These are phyloP conservation scores for Pyricularia grisea DNA, from an alignment of 2,329 filamentous ascomycete species.

Conservation along the genomic window DNA sequence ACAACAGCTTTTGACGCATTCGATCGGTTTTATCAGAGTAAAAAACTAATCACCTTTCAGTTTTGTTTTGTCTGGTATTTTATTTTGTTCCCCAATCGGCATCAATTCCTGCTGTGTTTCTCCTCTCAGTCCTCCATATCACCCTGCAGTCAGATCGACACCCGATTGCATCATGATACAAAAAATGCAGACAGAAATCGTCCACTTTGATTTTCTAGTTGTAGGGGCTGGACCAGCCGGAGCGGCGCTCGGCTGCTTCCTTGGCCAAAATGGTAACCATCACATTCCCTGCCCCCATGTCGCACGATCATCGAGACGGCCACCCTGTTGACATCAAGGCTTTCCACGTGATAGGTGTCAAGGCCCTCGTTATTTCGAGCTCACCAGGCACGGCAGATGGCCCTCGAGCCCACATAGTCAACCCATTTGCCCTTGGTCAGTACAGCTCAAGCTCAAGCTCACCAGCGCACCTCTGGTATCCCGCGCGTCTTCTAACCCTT, in stretches of 20 bases:
- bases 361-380: conserved; percentile 38
- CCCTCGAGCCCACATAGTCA: conserved; percentile 51
- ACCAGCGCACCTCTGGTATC: not conserved
- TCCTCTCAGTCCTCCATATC: not conserved
- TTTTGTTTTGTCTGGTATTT: not conserved
- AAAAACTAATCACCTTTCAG: too few relatives aligned
- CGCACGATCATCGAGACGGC: not conserved
- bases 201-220: conserved; percentile 36
- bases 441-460: not conserved
- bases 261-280: conserved; percentile 33
- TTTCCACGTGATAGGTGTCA: not conserved
- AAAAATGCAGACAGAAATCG: not conserved
- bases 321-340: not conserved
- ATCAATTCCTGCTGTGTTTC: not conserved
- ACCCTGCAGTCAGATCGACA: not conserved
- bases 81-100: not conserved
- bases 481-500: not conserved
- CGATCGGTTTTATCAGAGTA: too few relatives aligned
- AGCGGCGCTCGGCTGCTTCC: conserved; percentile 42
- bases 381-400: conserved; percentile 42
- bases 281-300: conserved; percentile 21
- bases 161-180: not conserved
- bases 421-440: conserved; percentile 40
- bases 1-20: too few relatives aligned
- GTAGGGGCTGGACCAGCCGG: conserved; percentile 44